A percentile compares a stretch with the other conserved stretches of the same genome.
Evolutionary conservation across 2,329 filamentous ascomycete genomes (phyloP).

Genomic region (Curvularia spicifera): DNA sequence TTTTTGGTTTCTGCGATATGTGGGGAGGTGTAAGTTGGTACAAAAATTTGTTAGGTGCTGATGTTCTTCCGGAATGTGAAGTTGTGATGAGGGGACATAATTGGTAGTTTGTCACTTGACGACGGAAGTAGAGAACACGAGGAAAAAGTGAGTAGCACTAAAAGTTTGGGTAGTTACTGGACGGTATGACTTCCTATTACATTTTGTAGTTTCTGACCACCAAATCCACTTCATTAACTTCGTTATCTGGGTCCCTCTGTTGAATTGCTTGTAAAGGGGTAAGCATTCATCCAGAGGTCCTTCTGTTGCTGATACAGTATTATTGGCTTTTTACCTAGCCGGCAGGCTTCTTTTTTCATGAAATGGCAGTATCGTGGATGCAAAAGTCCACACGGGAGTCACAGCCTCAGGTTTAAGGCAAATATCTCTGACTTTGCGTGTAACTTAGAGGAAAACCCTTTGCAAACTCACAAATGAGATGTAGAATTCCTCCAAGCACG

Average conservation of each 20-base stretch:
- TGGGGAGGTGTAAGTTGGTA: too few species aligned
- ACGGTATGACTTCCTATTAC: background rate
- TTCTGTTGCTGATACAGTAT: background rate
- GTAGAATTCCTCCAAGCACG: conserved; percentile 3
- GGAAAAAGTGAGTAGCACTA: background rate
- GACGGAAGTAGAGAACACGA: background rate
- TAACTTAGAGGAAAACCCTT: background rate
- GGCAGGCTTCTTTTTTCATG: background rate
- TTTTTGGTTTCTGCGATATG: too few species aligned
- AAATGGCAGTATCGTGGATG: background rate
- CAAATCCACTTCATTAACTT: background rate
- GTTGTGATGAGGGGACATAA: too few species aligned
- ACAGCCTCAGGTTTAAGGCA: background rate
- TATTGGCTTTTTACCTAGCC: background rate
- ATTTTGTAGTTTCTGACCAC: background rate
- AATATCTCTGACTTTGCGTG: background rate
- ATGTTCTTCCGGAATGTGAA: too few species aligned
- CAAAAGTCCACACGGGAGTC: background rate
- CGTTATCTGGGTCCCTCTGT: background rate
- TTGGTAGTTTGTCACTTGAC: background rate
- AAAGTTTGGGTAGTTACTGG: background rate
- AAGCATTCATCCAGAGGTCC: background rate
- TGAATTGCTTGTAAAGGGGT: background rate
- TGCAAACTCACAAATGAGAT: conserved; percentile 4
- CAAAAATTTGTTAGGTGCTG: too few species aligned